Evolutionary conservation across 163 green algal genomes (phyloP), one percentile per base, ranked within the genome.

Genomic region (Chloromonas sp.): DNA sequence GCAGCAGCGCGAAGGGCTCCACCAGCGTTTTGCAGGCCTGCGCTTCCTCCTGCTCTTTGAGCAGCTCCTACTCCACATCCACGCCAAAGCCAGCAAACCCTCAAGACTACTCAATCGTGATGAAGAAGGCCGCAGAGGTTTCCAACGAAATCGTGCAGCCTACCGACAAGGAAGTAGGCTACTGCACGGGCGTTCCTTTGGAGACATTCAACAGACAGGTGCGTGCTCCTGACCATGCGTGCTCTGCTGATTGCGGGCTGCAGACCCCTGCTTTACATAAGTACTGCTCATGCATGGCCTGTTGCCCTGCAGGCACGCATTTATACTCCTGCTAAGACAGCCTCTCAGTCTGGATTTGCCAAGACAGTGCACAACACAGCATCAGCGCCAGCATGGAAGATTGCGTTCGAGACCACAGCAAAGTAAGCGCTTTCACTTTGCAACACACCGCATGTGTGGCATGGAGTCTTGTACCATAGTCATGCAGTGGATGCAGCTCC

Each of bases 341-440:
- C 92, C 1, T 90, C 81, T 0, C 93, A 96, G 84, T 90, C 93
- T 79, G 92, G 92, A 0, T 57, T 90, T 70, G 87, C 76, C 1
- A 91, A 91, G 61, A 95, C 92, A 3, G 60, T 89, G n/a, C 82
- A 87, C 78, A 87, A 88, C 78, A 85, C 77, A 0, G 58, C 77
- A 1, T 11, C 78, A 11, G 82, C 86, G 0, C 91, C 89, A 15
- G 76, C 84, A 0, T 96, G 93, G 93, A 90, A 87, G 60, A 95
- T 96, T 74, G 88, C 89, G 13, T 95, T 96, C 60, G 89, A 94
- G 13, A 91, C 87, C 0, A 81, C 86, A 58, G 81, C 81, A 3
- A 96, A 96, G 93, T 95, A 70, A 87, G 89, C 8, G 0, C 58
- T 58, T 61, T 58, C 59, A 79, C 5, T 14, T 5, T 14, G 11